Evolutionary conservation across 1,284 basidiomycete species (phyloP).

Genomic region (Fomes fomentarius): DNA sequence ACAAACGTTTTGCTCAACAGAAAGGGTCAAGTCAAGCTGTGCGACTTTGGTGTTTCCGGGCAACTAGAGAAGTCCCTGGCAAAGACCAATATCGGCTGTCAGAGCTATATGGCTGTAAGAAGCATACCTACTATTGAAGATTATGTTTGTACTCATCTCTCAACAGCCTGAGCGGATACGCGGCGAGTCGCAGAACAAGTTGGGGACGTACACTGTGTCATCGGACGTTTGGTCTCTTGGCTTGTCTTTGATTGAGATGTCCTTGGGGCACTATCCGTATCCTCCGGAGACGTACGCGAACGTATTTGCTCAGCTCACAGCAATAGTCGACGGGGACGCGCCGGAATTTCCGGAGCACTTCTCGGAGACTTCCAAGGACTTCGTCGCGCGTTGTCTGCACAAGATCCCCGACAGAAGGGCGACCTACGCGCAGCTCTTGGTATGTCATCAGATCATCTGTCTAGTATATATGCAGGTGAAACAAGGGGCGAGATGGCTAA

Average conservation of each 20-base stretch:
- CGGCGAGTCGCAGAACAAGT: slow-evolving; percentile 87
- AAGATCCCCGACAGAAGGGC: slow-evolving; percentile 82
- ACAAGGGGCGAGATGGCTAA: too few species aligned
- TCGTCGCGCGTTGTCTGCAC: slow-evolving; percentile 66
- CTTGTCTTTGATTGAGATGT: slow-evolving; percentile 92
- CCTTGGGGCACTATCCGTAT: slow-evolving; percentile 92
- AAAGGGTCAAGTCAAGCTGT: slow-evolving; percentile 91
- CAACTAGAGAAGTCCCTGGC: slow-evolving; percentile 96
- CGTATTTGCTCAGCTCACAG: slow-evolving; percentile 94
- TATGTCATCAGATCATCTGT: slow-evolving; percentile 37
- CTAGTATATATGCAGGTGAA: too few species aligned
- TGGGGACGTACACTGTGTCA: slow-evolving; percentile 93
- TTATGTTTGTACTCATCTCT: not conserved
- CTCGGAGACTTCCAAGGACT: slow-evolving; percentile 59
- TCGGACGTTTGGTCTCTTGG: slow-evolving; percentile 99
- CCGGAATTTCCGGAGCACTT: slow-evolving; percentile 75
- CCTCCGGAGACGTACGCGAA: slow-evolving; percentile 98
- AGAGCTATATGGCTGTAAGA: slow-evolving; percentile 96
- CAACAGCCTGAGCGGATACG: slow-evolving; percentile 91
- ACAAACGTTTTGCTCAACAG: slow-evolving; percentile 94
- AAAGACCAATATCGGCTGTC: slow-evolving; percentile 99
- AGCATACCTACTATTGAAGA: not conserved
- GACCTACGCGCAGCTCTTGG: slow-evolving; percentile 84
- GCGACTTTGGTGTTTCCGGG: slow-evolving; percentile 98
- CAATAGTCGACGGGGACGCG: slow-evolving; percentile 94